A percentile compares a stretch with the other conserved stretches of the same genome.
phyloP scores from a whole-genome alignment of 2,329 filamentous ascomycete genomes.

The Botryotinia globosa region DNA sequence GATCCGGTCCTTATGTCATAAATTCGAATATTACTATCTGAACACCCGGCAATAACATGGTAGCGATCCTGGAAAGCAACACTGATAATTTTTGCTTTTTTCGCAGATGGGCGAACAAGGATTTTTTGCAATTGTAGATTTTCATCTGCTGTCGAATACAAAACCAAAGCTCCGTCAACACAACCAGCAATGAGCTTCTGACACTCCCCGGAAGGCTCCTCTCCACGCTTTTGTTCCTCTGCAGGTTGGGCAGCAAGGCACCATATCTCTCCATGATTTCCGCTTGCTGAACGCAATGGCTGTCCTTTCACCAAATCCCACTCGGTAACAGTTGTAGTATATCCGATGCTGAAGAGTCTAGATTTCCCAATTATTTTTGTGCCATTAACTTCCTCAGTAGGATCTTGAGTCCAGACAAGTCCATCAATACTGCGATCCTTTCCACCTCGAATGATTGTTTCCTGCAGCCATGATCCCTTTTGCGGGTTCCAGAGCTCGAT shows the following conservation, averaged over 20 bases:
- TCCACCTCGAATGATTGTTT: constrained; percentile 79
- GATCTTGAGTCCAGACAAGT: constrained; percentile 86
- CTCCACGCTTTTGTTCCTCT: constrained; percentile 30
- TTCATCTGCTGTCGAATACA: constrained; percentile 82
- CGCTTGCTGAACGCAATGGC: constrained; percentile 78
- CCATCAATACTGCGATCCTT: constrained; percentile 86
- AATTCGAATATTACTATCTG: constrained; percentile 91
- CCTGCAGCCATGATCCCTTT: constrained; percentile 76
- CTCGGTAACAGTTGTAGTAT: constrained; percentile 87
- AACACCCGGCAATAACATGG: constrained; percentile 83
- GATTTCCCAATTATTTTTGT: constrained; percentile 67
- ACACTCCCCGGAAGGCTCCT: constrained; percentile 37
- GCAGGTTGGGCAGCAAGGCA: constrained; percentile 83
- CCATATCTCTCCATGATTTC: constrained; percentile 96
- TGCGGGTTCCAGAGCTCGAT: constrained; percentile 97
- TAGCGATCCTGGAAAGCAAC: constrained; percentile 85
- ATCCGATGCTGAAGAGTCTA: constrained; percentile 93
- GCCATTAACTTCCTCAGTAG: constrained; percentile 62
- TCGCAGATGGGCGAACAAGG: constrained; percentile 72
- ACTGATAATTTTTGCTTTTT: constrained; percentile 86
- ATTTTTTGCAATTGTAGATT: constrained; percentile 78
- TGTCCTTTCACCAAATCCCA: constrained; percentile 84
- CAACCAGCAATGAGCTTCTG: constrained; percentile 82
- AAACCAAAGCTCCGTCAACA: constrained; percentile 82
- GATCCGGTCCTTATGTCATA: constrained; percentile 81